Evolutionary conservation across 257 asterid genomes (phyloP), one percentile per base, ranked within the genome.

Genomic region (Rhazya stricta): DNA sequence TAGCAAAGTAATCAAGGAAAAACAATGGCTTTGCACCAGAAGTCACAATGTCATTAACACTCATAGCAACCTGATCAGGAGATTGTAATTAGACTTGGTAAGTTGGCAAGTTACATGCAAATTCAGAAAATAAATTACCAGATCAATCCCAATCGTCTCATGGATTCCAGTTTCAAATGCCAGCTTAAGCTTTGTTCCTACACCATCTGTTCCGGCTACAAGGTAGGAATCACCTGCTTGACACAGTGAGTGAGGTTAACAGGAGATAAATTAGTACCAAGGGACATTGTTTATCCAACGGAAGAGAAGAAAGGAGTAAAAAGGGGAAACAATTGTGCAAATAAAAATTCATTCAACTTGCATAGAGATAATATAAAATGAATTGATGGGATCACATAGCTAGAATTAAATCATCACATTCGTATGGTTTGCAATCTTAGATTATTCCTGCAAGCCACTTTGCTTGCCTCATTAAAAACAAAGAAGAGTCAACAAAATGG

Each of bases 181-280:
- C 63, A 94, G 85, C 86, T 94, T 94, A 69, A 94, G 96, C 71
- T 94, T 94, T 37, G 97, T 92, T 63, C 99, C 99, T 51, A 94
- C 97, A 43, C 99, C 97, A 83, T 94, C 99, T 2, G 97, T 94
- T 46, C 99, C 98, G 63, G 99, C 97, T 45, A 94, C 99, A 29
- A 94, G 91, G 81, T 92, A 92, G 15, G 95, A 88, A 85, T 94
- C 97, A 45, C 97, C 99, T 92, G 86, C 18, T 62, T 63, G 67
- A 32, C 56, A 39, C 21, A 72, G 37, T 25, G 13, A 61, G 29
- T 9, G 41, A 27, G 37, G 25, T 32, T 34, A 42, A 77, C 21
- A 70, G 9, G 41, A 45, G 51, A 1, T 2, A 37, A 25, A 13
- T 69, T 34, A 53, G 50, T 53, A 30, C 42, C 32, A 58, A 62